Base-by-base conservation (phyloP, 169 alveolate species). In the Cryptosporidium andersoni region DNA sequence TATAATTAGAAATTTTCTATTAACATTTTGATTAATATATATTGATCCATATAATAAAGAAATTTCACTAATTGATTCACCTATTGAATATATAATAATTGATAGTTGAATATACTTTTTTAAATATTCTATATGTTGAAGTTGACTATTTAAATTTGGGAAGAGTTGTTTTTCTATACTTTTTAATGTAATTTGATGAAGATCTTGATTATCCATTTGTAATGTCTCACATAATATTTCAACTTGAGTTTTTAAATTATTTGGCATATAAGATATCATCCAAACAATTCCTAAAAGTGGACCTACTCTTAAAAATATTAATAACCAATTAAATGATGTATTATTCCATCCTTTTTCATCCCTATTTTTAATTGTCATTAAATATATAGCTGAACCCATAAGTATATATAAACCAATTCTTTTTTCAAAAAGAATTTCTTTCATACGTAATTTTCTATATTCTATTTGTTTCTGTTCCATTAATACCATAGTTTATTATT, bases 231-330 rank as follows among this genome's bases (percentile, higher is more conserved):
- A 74, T 37, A 74, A 53, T 58, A 25, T 74, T 14, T 74, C 62
- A 45, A 74, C 60, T 58, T 74, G 85, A 53, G 48, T 25, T 45
- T 16, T 74, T 25, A 74, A 56, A 74, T 62, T 74, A 58, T 66
- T 58, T 25, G 60, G 55, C 85, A 74, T 74, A 45, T 74, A 45
- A n/a, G 85, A 68, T 42, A 74, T 74, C 74, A 74, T 74, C 37
- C 55, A 74, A n/a, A 74, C 60, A 55, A 74, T 74, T 43, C 85
- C 85, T 40, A 66, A 66, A 8, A 74, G 14, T 16, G 85, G 85
- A 11, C 85, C 85, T 25, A 68, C 56, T 62, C 85, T 74, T 12
- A 74, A 74, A 36, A 74, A 51, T 74, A 74, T 45, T 9, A 74
- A 49, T 42, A 74, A 25, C 85, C 85, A 74, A 9, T 66, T 43